phyloP scores from a whole-genome alignment of 768 basidiomycete species.

The Pleurotus eryngii region DNA sequence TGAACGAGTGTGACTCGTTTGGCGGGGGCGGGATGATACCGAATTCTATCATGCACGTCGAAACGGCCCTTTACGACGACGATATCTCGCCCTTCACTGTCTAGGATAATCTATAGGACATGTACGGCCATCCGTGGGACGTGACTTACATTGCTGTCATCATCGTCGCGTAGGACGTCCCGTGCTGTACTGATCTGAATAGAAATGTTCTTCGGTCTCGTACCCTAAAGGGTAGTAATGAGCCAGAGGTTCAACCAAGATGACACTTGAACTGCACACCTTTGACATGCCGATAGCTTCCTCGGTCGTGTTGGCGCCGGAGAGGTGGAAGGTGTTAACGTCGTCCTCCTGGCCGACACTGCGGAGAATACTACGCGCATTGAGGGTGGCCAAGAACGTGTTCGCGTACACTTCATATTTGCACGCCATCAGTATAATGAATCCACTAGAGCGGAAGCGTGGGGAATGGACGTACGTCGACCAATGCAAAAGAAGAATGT shows the following conservation, averaged over 20 bases:
- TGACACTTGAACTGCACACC: no score
- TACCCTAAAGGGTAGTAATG: neutral
- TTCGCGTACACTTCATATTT: conserved; percentile 49
- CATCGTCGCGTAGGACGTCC: conserved; percentile 39
- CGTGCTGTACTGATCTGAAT: conserved; percentile 65
- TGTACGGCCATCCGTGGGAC: no score
- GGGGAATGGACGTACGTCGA: conserved; percentile 34
- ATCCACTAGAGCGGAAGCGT: neutral
- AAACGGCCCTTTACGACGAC: no score
- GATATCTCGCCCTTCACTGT: neutral
- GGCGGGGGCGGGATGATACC: no score
- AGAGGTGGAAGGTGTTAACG: conserved; percentile 38
- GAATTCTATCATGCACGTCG: no score
- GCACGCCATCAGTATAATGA: neutral
- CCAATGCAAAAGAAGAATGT: conserved; percentile 60
- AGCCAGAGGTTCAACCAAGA: no score
- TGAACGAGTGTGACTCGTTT: no score
- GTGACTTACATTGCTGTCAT: neutral
- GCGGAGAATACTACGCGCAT: conserved; percentile 45
- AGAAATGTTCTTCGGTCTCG: conserved; percentile 48
- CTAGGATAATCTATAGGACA: neutral
- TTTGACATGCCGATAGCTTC: no score
- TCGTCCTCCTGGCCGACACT: conserved; percentile 43
- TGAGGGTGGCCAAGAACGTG: conserved; percentile 57
- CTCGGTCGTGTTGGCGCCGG: conserved; percentile 22